phyloP scores from a whole-genome alignment of 306 rosid genomes.

The Lathyrus sativus region DNA sequence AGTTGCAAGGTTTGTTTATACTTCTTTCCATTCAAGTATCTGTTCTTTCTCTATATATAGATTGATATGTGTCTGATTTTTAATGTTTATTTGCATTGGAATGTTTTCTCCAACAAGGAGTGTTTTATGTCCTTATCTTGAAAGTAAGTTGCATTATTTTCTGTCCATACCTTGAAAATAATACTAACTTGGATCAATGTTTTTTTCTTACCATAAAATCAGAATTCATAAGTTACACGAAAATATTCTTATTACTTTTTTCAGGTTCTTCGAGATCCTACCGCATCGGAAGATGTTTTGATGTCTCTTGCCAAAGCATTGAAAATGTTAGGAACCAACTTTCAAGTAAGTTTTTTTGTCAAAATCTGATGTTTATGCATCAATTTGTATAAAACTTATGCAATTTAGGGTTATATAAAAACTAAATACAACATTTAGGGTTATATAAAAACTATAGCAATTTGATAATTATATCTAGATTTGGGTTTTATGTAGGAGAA shows the following conservation, averaged over 20 bases:
- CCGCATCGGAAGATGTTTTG: constrained; percentile 68
- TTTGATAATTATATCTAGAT: too few species aligned
- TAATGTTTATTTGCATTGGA: too few species aligned
- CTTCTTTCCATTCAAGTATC: too few species aligned
- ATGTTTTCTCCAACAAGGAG: too few species aligned
- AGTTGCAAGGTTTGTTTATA: too few species aligned
- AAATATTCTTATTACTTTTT: constrained; percentile 24
- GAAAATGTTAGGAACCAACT: constrained; percentile 73
- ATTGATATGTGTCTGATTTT: too few species aligned
- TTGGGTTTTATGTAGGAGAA: too few species aligned
- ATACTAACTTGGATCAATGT: constrained; percentile 7
- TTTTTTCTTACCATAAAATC: constrained; percentile 17
- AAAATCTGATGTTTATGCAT: constrained; percentile 11
- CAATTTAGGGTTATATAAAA: too few species aligned
- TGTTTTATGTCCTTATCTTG: too few species aligned
- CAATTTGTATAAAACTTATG: not conserved
- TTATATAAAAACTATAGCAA: too few species aligned
- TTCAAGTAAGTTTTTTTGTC: constrained; percentile 68
- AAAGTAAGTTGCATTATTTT: constrained; percentile 61
- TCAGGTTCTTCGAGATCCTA: constrained; percentile 84
- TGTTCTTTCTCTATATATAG: too few species aligned
- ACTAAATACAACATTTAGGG: too few species aligned
- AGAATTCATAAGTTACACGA: constrained; percentile 12
- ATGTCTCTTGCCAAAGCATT: constrained; percentile 65
- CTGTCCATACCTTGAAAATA: constrained; percentile 33